These are phyloP conservation scores for Fusarium armeniacum DNA, from an alignment of 2,329 filamentous ascomycete species.

Conservation along the genomic window DNA sequence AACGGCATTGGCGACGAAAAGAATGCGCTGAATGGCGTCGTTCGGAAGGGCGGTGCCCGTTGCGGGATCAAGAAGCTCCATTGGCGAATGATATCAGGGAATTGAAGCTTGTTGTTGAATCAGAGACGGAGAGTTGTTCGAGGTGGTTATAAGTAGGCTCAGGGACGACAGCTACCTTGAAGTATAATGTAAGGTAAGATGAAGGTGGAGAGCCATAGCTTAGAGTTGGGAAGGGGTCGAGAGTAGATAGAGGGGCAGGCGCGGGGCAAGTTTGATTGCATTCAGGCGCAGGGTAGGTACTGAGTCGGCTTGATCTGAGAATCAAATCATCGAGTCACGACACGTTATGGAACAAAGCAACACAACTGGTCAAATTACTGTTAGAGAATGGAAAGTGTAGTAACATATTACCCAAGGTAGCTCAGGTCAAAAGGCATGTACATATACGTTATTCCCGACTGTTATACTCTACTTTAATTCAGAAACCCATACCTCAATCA, in stretches of 20 bases:
- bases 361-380: constrained; percentile 25
- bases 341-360: constrained; percentile 36
- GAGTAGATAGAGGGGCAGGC: constrained; percentile 36
- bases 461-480: background rate
- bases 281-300: constrained; percentile 36
- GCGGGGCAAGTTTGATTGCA: constrained; percentile 29
- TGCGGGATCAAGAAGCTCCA: constrained; percentile 78
- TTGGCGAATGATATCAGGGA: constrained; percentile 49
- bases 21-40: constrained; percentile 86
- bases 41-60: constrained; percentile 77
- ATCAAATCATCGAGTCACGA: constrained; percentile 2
- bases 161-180: background rate
- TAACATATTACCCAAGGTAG: too few relatives aligned
- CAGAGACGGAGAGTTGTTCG: background rate
- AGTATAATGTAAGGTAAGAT: background rate
- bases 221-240: constrained; percentile 18
- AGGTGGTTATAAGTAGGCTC: constrained; percentile 5
- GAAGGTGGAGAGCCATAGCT: constrained; percentile 23
- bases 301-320: background rate
- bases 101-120: too few relatives aligned
- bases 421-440: background rate
- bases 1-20: constrained; percentile 80
- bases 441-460: too few relatives aligned
- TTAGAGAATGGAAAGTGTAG: too few relatives aligned
- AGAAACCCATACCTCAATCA: background rate